These are phyloP conservation scores for Aspergillus quadricinctus DNA, from an alignment of 2,329 filamentous ascomycete species.

Conservation along the genomic window DNA sequence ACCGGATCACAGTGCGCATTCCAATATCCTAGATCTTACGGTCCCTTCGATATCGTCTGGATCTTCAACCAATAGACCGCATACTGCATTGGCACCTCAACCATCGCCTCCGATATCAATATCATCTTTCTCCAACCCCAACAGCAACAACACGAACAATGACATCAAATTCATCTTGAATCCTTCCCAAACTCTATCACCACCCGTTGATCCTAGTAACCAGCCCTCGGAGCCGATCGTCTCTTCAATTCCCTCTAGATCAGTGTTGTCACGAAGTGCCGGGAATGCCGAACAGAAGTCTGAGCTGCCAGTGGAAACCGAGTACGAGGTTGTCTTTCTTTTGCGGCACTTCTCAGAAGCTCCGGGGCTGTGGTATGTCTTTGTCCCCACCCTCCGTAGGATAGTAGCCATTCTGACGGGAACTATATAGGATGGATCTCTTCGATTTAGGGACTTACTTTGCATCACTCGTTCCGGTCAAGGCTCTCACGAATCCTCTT, in stretches of 20 bases:
- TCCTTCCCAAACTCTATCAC: slow-evolving; percentile 40
- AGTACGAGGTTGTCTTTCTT: slow-evolving; percentile 58
- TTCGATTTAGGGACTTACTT: slow-evolving; percentile 55
- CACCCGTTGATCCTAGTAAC: slow-evolving; percentile 42
- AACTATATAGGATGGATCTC: slow-evolving; percentile 38
- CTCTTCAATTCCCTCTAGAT: slow-evolving; percentile 26
- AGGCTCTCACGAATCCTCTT: slow-evolving; percentile 48
- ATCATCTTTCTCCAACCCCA: slow-evolving; percentile 21
- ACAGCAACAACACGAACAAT: slow-evolving; percentile 33
- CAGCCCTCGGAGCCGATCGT: slow-evolving; percentile 26
- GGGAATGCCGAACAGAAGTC: slow-evolving; percentile 17
- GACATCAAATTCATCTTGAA: slow-evolving; percentile 57
- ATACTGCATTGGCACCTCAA: slow-evolving; percentile 29
- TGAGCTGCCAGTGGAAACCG: slow-evolving; percentile 35
- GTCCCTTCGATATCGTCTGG: slow-evolving; percentile 20
- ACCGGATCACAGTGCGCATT: slow-evolving; percentile 14
- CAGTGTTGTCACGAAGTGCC: slow-evolving; percentile 17
- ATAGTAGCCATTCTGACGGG: slow-evolving; percentile 6
- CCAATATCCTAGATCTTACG: slow-evolving; percentile 13
- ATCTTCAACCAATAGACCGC: slow-evolving; percentile 31
- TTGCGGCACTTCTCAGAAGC: slow-evolving; percentile 58
- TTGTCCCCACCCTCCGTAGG: not conserved
- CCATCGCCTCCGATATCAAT: slow-evolving; percentile 43
- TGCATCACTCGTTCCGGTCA: slow-evolving; percentile 55
- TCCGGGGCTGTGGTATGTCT: slow-evolving; percentile 52